Evolutionary conservation across 257 asterid genomes (phyloP).

Genomic region (Ajuga chamaepitys): DNA sequence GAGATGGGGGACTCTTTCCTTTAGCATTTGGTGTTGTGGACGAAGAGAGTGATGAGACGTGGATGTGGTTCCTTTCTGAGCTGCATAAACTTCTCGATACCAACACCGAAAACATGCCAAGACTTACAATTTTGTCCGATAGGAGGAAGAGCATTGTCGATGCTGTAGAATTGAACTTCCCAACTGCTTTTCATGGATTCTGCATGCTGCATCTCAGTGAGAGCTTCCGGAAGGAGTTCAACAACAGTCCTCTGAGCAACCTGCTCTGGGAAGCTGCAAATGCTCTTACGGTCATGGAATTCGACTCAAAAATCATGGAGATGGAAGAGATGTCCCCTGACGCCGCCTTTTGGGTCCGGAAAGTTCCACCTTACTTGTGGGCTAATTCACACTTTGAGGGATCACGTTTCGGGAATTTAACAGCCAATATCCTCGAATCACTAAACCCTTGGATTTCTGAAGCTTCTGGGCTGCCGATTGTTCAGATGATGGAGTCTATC

Average conservation of each 20-base stretch:
- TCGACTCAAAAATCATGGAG: constrained; percentile 35
- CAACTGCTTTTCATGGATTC: constrained; percentile 70
- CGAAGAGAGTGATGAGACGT: constrained; percentile 56
- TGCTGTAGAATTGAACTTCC: constrained; percentile 60
- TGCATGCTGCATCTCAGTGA: constrained; percentile 64
- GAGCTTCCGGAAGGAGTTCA: constrained; percentile 56
- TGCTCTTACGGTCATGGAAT: constrained; percentile 37
- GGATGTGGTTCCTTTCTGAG: constrained; percentile 74
- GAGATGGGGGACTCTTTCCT: constrained; percentile 59
- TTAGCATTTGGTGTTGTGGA: constrained; percentile 72
- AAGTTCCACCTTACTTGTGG: constrained; percentile 52
- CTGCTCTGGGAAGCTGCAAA: constrained; percentile 67
- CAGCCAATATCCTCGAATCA: constrained; percentile 40
- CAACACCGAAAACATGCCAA: constrained; percentile 69
- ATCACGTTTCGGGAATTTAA: constrained; percentile 45
- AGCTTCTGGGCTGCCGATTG: constrained; percentile 63
- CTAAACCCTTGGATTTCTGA: constrained; percentile 50
- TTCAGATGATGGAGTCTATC: constrained; percentile 71
- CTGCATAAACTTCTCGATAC: constrained; percentile 50
- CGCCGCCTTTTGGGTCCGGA: constrained; percentile 50
- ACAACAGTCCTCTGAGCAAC: constrained; percentile 41
- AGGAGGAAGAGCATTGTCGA: constrained; percentile 47
- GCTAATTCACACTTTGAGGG: constrained; percentile 57
- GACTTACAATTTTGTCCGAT: constrained; percentile 58
- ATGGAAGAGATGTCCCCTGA: constrained; percentile 49